These are phyloP conservation scores for Fraxinus floribunda DNA, from an alignment of 305 asterid genomes.

Conservation along the genomic window DNA sequence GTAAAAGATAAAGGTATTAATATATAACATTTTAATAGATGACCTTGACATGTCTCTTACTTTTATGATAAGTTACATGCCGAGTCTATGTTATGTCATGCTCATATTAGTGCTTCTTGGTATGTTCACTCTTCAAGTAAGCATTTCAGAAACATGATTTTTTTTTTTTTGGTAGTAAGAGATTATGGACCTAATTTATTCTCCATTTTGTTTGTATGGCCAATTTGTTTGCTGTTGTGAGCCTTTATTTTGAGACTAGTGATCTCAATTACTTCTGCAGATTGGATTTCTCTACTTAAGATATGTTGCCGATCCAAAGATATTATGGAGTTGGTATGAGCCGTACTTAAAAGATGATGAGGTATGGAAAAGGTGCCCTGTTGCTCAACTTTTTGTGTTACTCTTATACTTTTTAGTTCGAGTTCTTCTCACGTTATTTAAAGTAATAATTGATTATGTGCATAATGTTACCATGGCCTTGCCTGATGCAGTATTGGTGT, in stretches of 20 bases:
- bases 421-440: constrained; percentile 12
- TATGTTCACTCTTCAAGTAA: not conserved
- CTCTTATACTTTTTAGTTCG: constrained; percentile 10
- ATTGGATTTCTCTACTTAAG: constrained; percentile 90
- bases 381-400: not conserved
- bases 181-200: too few species aligned
- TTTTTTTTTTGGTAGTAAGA: too few species aligned
- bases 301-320: constrained; percentile 88
- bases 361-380: constrained; percentile 51
- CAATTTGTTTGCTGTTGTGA: constrained; percentile 4
- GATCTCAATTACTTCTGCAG: constrained; percentile 40
- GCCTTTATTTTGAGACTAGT: constrained; percentile 8
- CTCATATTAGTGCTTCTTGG: not conserved
- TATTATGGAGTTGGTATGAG: constrained; percentile 91
- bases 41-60: not conserved
- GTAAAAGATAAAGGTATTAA: not conserved
- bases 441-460: not conserved
- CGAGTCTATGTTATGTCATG: not conserved
- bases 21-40: not conserved
- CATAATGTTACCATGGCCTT: constrained; percentile 15
- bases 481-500: constrained; percentile 24
- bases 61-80: not conserved
- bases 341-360: constrained; percentile 92
- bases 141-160: too few species aligned
- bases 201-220: constrained; percentile 2